These are phyloP conservation scores for Colletotrichum tamarilloi DNA, from an alignment of 2,329 filamentous ascomycete genomes.

Conservation along the genomic window DNA sequence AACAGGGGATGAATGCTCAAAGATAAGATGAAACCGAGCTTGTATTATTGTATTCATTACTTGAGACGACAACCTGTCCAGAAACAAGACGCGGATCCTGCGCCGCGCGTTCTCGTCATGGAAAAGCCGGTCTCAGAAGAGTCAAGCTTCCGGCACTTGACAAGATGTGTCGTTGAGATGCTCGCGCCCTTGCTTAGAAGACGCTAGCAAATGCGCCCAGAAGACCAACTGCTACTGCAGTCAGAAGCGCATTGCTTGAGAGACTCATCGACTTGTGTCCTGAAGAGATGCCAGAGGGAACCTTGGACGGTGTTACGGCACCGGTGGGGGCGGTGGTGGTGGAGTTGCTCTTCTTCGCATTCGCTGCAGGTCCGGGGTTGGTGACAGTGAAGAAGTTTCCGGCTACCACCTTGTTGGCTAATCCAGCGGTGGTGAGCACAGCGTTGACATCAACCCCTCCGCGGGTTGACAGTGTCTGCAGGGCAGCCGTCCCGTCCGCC, in stretches of 20 bases:
- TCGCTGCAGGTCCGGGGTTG: constrained; percentile 41
- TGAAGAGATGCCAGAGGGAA: neutral
- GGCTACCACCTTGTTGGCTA: constrained; percentile 47
- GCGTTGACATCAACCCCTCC: constrained; percentile 45
- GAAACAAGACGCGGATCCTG: constrained; percentile 1
- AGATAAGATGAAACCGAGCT: constrained; percentile 25
- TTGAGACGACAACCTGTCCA: neutral
- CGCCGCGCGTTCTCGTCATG: constrained; percentile 4
- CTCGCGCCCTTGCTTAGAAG: neutral
- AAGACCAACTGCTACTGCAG: neutral
- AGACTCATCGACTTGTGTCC: neutral
- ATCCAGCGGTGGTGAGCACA: constrained; percentile 44
- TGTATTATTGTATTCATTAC: constrained; percentile 8
- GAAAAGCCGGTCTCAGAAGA: neutral
- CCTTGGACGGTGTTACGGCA: neutral
- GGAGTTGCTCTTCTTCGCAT: neutral
- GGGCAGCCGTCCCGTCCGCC: constrained; percentile 37
- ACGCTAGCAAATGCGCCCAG: neutral
- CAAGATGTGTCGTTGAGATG: neutral
- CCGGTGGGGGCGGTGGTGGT: neutral
- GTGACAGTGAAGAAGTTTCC: constrained; percentile 53
- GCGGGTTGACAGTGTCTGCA: constrained; percentile 42
- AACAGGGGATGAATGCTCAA: constrained; percentile 2
- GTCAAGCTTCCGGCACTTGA: neutral
- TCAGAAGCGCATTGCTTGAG: neutral